phyloP scores from a whole-genome alignment of 1,139 yeast species.

The Blastobotrys proliferans region DNA sequence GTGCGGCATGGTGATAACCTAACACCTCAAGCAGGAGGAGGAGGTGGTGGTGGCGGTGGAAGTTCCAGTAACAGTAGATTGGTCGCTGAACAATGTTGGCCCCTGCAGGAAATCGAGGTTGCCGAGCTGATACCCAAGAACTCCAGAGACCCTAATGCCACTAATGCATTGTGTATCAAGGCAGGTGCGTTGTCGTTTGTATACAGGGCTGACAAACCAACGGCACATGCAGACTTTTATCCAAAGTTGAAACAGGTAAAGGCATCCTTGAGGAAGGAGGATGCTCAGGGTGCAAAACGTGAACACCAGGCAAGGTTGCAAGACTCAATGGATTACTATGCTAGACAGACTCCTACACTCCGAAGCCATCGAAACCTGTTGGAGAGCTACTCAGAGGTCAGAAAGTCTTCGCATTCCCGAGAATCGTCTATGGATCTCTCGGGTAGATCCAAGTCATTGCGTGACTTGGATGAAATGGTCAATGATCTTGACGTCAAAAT shows the following conservation, averaged over 20 bases:
- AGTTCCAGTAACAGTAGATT: conserved; percentile 31
- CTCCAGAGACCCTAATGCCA: conserved; percentile 8
- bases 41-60: conserved; percentile 4
- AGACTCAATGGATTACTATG: conserved; percentile 45
- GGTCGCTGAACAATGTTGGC: conserved; percentile 79
- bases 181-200: conserved; percentile 50
- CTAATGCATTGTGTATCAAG: conserved; percentile 33
- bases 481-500: conserved; percentile 65
- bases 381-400: conserved; percentile 12
- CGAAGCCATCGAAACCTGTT: conserved; percentile 12
- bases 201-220: conserved; percentile 61
- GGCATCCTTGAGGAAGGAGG: conserved; percentile 47
- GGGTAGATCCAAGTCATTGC: conserved; percentile 34
- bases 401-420: conserved; percentile 13
- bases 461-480: conserved; percentile 55
- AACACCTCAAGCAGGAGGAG: background rate
- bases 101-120: conserved; percentile 59
- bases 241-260: conserved; percentile 62
- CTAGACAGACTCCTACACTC: conserved; percentile 23
- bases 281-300: conserved; percentile 32
- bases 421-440: conserved; percentile 15
- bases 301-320: conserved; percentile 35
- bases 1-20: conserved; percentile 29
- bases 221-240: conserved; percentile 54
- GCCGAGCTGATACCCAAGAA: conserved; percentile 34